Conservation (phyloP, 2,329 filamentous ascomycete genomes). For the Trichophyton schoenleinii region DNA sequence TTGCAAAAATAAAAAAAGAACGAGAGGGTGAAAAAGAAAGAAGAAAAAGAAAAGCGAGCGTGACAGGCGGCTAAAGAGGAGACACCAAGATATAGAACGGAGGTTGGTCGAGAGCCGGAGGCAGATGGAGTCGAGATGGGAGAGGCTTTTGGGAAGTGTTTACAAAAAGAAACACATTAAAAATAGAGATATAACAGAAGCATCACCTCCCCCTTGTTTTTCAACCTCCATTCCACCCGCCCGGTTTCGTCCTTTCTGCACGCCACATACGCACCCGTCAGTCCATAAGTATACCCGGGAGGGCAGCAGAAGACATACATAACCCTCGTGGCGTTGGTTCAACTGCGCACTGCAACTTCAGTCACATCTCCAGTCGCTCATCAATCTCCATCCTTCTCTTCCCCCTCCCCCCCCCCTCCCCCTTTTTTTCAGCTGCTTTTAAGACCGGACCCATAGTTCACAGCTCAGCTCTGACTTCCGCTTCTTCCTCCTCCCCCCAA, state of each 20-base stretch:
- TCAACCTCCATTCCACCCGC: neutral
- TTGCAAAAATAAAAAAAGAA: neutral
- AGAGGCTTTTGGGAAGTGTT: too few relatives aligned
- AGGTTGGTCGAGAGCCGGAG: neutral
- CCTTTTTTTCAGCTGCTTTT: neutral
- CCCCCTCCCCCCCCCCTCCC: neutral
- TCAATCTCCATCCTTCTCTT: neutral
- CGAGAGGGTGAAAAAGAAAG: neutral
- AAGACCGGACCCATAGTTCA: slow-evolving; percentile 1
- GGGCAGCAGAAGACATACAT: neutral
- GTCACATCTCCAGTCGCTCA: neutral
- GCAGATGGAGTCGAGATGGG: neutral
- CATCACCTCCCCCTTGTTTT: neutral
- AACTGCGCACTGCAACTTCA: neutral
- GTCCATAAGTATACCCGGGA: neutral
- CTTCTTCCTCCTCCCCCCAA: neutral
- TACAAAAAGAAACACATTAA: slow-evolving; percentile 2
- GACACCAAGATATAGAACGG: neutral
- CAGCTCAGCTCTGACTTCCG: neutral
- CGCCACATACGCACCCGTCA: neutral
- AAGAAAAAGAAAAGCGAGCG: neutral
- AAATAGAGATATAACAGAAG: slow-evolving; percentile 1
- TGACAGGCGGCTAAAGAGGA: slow-evolving; percentile 4
- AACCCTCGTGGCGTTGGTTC: neutral
- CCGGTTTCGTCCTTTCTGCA: neutral